Evolutionary conservation across 202 grass and related monocot genomes (phyloP).

Genomic region (Eragrostis tef): DNA sequence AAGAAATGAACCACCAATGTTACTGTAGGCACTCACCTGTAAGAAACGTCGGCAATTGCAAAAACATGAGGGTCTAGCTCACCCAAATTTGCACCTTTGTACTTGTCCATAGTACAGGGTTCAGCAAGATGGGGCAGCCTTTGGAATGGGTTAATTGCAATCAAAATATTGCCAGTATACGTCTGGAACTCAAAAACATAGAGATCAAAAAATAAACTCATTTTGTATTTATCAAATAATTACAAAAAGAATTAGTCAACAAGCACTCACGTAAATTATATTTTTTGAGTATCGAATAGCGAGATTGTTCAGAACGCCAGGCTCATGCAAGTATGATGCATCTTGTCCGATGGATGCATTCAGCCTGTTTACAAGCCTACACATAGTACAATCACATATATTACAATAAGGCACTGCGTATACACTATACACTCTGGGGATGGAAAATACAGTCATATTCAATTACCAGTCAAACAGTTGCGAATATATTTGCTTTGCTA

Average conservation of each 20-base stretch:
- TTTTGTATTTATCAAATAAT: conserved; percentile 18
- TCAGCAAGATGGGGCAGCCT: conserved; percentile 80
- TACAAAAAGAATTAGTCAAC: conserved; percentile 28
- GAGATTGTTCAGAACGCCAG: conserved; percentile 80
- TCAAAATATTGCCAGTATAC: too few species aligned
- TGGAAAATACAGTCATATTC: background rate
- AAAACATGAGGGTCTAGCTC: conserved; percentile 89
- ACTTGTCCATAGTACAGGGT: conserved; percentile 65
- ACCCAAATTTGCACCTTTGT: conserved; percentile 75
- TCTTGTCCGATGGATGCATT: conserved; percentile 95
- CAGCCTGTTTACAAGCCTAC: conserved; percentile 86
- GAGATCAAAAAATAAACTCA: conserved; percentile 40
- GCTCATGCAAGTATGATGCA: conserved; percentile 80
- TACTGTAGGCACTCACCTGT: conserved; percentile 71
- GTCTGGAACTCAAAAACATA: too few species aligned
- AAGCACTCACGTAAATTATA: conserved; percentile 77
- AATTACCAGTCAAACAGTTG: conserved; percentile 90
- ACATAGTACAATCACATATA: conserved; percentile 35
- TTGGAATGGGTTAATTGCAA: conserved; percentile 96
- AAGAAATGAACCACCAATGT: conserved; percentile 40
- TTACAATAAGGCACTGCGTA: conserved; percentile 8
- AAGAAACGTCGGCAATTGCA: conserved; percentile 82
- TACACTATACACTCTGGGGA: conserved; percentile 14
- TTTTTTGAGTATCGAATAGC: conserved; percentile 67
- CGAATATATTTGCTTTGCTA: conserved; percentile 87